Conservation (phyloP, 495 filamentous ascomycete species). For the Talaromyces thailandensis region DNA sequence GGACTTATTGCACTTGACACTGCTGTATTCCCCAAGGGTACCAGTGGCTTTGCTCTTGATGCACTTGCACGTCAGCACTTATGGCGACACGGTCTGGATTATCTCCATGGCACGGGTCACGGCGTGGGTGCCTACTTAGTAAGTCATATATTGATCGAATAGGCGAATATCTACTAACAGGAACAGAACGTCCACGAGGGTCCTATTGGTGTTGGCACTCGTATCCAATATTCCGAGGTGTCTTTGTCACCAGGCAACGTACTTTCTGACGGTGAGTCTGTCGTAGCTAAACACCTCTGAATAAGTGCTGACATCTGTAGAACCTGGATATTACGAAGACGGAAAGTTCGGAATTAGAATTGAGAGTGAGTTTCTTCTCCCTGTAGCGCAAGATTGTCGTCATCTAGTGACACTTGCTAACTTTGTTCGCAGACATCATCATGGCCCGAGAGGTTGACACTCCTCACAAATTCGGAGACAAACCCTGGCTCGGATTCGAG, state of each 20-base stretch:
- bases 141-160: slow-evolving; percentile 7
- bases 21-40: slow-evolving; percentile 89
- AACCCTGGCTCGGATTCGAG: slow-evolving; percentile 90
- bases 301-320: slow-evolving; percentile 26
- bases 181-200: slow-evolving; percentile 90
- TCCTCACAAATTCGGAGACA: slow-evolving; percentile 80
- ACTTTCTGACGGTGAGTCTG: slow-evolving; percentile 59
- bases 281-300: not conserved
- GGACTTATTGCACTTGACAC: slow-evolving; percentile 88
- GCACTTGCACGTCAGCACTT: slow-evolving; percentile 81
- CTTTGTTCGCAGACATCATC: slow-evolving; percentile 50
- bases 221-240: slow-evolving; percentile 86
- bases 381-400: not conserved
- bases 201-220: slow-evolving; percentile 90
- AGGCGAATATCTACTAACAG: not conserved
- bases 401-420: slow-evolving; percentile 7
- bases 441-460: slow-evolving; percentile 84
- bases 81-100: slow-evolving; percentile 90
- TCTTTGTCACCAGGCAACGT: slow-evolving; percentile 86
- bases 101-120: slow-evolving; percentile 94
- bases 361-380: slow-evolving; percentile 53
- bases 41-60: slow-evolving; percentile 87
- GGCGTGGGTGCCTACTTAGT: slow-evolving; percentile 84
- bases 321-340: slow-evolving; percentile 98
- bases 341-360: slow-evolving; percentile 96